Evolutionary conservation across 2,329 filamentous ascomycete species (phyloP).

Genomic region (Ophiosphaerella narmari): DNA sequence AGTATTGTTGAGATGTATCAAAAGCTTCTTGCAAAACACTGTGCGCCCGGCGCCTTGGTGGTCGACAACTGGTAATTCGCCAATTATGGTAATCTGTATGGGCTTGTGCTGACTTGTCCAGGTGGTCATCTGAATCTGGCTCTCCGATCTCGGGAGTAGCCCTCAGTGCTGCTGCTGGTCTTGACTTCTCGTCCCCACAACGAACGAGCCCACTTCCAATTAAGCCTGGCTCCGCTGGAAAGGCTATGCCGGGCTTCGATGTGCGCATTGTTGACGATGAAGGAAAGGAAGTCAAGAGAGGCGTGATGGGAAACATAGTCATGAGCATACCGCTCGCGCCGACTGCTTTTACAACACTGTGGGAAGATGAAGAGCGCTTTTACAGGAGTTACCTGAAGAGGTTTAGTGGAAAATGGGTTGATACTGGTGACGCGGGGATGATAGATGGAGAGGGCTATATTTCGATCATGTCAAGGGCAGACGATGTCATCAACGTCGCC

Average conservation of each 20-base stretch:
- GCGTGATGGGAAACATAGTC: slow-evolving; percentile 90
- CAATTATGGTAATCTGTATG: no score
- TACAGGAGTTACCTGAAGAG: slow-evolving; percentile 83
- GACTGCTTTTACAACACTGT: slow-evolving; percentile 83
- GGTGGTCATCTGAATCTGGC: slow-evolving; percentile 71
- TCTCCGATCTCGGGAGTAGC: slow-evolving; percentile 71
- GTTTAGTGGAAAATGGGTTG: slow-evolving; percentile 81
- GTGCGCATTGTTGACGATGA: slow-evolving; percentile 82
- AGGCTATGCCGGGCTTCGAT: slow-evolving; percentile 90
- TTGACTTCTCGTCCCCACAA: slow-evolving; percentile 53
- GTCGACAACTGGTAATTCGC: slow-evolving; percentile 66
- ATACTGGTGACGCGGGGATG: slow-evolving; percentile 89
- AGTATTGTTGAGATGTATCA: slow-evolving; percentile 83
- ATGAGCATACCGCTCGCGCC: slow-evolving; percentile 81
- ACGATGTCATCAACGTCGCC: slow-evolving; percentile 96
- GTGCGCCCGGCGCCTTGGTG: slow-evolving; percentile 64
- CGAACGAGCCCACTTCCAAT: slow-evolving; percentile 60
- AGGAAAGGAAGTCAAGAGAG: slow-evolving; percentile 70
- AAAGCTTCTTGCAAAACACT: slow-evolving; percentile 69
- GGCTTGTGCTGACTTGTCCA: no score
- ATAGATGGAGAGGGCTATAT: slow-evolving; percentile 74
- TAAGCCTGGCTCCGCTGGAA: slow-evolving; percentile 85
- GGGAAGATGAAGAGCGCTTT: slow-evolving; percentile 84
- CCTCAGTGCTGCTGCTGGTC: slow-evolving; percentile 65
- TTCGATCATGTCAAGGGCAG: slow-evolving; percentile 67